Evolutionary conservation across 495 filamentous ascomycete species (phyloP).

Genomic region (Lophiotrema nucula): DNA sequence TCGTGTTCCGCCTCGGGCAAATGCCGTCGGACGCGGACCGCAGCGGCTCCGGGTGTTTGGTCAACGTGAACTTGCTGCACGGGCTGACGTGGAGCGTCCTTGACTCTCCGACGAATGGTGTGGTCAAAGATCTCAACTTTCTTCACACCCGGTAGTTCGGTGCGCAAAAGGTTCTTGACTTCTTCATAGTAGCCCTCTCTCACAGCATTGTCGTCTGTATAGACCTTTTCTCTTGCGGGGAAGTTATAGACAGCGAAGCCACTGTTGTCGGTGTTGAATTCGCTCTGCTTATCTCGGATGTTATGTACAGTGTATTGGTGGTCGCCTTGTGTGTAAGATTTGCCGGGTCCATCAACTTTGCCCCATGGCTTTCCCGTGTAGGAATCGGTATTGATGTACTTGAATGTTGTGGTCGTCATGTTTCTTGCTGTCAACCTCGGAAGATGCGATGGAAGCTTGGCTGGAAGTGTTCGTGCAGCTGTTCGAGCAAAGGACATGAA

Average conservation of each 20-base stretch:
- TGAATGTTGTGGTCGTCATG: slow-evolving; percentile 43
- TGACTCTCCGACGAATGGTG: slow-evolving; percentile 39
- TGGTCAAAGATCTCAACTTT: slow-evolving; percentile 46
- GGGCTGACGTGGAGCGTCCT: slow-evolving; percentile 40
- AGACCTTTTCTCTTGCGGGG: slow-evolving; percentile 37
- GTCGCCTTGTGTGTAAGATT: slow-evolving; percentile 31
- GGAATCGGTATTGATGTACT: slow-evolving; percentile 39
- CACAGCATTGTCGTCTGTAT: slow-evolving; percentile 37
- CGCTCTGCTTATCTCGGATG: slow-evolving; percentile 29
- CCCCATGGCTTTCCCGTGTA: slow-evolving; percentile 38
- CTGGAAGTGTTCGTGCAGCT: no score
- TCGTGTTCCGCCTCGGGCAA: slow-evolving; percentile 55
- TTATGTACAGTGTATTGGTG: slow-evolving; percentile 35
- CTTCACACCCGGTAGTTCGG: slow-evolving; percentile 34
- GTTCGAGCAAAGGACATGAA: not conserved
- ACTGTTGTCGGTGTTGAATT: slow-evolving; percentile 38
- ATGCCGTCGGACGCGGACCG: slow-evolving; percentile 39
- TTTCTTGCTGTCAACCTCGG: no score
- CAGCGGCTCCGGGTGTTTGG: slow-evolving; percentile 41
- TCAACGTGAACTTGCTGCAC: slow-evolving; percentile 45
- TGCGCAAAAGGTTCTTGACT: slow-evolving; percentile 36
- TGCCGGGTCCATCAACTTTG: slow-evolving; percentile 42
- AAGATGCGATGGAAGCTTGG: no score
- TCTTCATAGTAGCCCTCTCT: slow-evolving; percentile 39
- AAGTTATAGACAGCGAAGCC: slow-evolving; percentile 39